Evolutionary conservation across 2,329 filamentous ascomycete species (phyloP).

Genomic region (Aschersonia sp.): DNA sequence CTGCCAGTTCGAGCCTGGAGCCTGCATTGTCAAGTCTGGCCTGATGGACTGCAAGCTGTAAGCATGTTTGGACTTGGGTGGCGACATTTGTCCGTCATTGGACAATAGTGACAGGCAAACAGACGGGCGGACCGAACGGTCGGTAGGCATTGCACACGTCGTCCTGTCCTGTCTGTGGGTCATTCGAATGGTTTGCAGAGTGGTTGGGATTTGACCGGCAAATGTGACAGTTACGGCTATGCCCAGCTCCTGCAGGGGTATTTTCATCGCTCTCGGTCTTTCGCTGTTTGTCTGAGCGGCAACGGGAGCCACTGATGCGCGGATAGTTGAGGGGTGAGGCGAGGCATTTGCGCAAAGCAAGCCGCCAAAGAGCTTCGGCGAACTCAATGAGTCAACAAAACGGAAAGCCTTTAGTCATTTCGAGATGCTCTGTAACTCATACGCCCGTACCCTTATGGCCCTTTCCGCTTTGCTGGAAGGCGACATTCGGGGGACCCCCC

Average conservation of each 20-base stretch:
- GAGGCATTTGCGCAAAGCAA: background rate
- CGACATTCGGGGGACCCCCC: slow-evolving; percentile 2
- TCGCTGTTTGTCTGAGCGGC: background rate
- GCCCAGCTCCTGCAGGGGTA: background rate
- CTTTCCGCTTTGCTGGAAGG: slow-evolving; percentile 4
- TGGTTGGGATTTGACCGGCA: background rate
- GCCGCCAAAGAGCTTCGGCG: background rate
- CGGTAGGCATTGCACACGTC: slow-evolving; percentile 3
- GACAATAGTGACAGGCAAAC: slow-evolving; percentile 4
- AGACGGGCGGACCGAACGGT: slow-evolving; percentile 6
- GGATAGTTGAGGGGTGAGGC: background rate
- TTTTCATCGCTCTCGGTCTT: background rate
- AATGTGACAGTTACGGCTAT: background rate
- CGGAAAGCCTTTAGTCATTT: slow-evolving; percentile 2
- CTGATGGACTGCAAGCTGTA: background rate
- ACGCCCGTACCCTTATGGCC: slow-evolving; percentile 2
- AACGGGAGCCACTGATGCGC: background rate
- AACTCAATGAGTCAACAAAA: background rate
- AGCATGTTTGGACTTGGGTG: slow-evolving; percentile 4
- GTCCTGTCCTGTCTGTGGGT: background rate
- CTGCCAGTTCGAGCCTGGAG: slow-evolving; percentile 4
- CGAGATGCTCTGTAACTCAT: slow-evolving; percentile 1
- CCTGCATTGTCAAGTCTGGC: slow-evolving; percentile 1
- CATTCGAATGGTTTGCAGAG: background rate
- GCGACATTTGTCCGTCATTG: slow-evolving; percentile 3